These are phyloP conservation scores for Trypanosoma conorhini DNA, from an alignment of 208 protist species.

Conservation along the genomic window DNA sequence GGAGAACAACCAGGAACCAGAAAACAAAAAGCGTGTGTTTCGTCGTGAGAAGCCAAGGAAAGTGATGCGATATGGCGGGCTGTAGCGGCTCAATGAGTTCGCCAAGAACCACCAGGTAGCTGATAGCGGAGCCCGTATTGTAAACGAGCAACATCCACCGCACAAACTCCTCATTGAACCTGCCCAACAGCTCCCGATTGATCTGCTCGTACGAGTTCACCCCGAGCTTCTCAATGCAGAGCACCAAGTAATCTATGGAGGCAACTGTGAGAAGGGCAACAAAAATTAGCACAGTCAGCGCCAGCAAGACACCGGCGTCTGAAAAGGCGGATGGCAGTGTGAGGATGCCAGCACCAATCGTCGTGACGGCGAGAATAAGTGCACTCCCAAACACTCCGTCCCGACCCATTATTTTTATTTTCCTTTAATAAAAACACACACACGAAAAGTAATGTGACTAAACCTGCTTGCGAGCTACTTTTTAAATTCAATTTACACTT, in stretches of 20 bases:
- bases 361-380: constrained; percentile 69
- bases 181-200: constrained; percentile 60
- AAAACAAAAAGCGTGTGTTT: constrained; percentile 60
- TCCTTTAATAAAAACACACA: not conserved
- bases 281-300: constrained; percentile 42
- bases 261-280: constrained; percentile 60
- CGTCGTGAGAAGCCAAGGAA: constrained; percentile 48
- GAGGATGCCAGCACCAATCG: constrained; percentile 77
- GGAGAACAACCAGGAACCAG: constrained; percentile 68
- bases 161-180: constrained; percentile 41
- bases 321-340: constrained; percentile 72
- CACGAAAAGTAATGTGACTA: constrained; percentile 14
- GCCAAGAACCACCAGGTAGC: constrained; percentile 67
- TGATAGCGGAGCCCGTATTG: constrained; percentile 54
- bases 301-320: constrained; percentile 54
- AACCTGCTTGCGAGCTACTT: not conserved
- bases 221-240: constrained; percentile 56
- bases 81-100: constrained; percentile 68
- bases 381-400: constrained; percentile 55
- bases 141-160: constrained; percentile 69
- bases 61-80: constrained; percentile 36
- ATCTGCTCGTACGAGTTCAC: constrained; percentile 81
- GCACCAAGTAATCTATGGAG: constrained; percentile 70
- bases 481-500: too few relatives aligned
- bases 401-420: constrained; percentile 6